Evolutionary conservation across 345 rosid genomes (phyloP).

Genomic region (Eucalyptus dawsonii): DNA sequence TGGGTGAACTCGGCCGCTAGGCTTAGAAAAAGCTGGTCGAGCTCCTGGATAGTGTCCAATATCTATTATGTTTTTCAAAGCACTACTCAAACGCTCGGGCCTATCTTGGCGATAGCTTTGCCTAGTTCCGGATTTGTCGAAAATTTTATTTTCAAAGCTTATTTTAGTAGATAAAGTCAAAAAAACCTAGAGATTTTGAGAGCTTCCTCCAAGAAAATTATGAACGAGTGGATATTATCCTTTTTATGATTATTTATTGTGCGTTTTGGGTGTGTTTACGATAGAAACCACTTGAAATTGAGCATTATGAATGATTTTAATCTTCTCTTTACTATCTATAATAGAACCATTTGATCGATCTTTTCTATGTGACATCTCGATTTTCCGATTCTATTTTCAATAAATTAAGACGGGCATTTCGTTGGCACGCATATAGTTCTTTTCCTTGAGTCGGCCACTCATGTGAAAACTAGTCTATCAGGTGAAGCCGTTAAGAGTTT

Average conservation of each 20-base stretch:
- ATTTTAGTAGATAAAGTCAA: too few species aligned
- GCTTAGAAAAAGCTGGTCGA: background rate
- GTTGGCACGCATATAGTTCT: too few species aligned
- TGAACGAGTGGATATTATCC: background rate
- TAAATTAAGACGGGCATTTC: too few species aligned
- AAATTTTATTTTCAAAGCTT: background rate
- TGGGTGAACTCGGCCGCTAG: background rate
- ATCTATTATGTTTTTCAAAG: background rate
- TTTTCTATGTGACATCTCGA: too few species aligned
- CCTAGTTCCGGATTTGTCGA: background rate
- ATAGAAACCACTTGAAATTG: too few species aligned
- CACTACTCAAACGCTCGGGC: background rate
- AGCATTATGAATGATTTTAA: too few species aligned
- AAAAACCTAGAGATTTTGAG: background rate
- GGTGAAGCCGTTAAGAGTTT: too few species aligned
- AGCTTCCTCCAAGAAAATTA: background rate
- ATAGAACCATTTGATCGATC: background rate
- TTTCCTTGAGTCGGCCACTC: too few species aligned
- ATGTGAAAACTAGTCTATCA: too few species aligned
- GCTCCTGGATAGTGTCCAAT: background rate
- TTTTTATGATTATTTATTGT: background rate
- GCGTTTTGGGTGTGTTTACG: too few species aligned
- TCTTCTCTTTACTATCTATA: too few species aligned
- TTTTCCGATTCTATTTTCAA: too few species aligned
- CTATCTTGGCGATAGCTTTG: background rate